A percentile compares a stretch with the other conserved stretches of the same genome.
Evolutionary conservation across 2,329 filamentous ascomycete species (phyloP).

Genomic region (Ophiostoma angusticollis): DNA sequence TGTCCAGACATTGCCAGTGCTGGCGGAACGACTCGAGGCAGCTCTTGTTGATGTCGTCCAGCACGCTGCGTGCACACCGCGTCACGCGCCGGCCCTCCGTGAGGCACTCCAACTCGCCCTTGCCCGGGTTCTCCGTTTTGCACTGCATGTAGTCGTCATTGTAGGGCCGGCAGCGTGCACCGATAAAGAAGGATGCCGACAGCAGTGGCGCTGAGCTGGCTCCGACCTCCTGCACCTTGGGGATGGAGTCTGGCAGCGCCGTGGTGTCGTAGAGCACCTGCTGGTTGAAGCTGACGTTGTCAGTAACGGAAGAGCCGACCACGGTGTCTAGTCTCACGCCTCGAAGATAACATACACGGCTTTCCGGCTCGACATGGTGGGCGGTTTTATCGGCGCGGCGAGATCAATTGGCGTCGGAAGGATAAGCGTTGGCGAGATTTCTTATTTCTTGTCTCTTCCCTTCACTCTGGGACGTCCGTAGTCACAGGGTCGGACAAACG

Average conservation of each 20-base stretch:
- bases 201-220: conserved; percentile 84
- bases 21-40: conserved; percentile 82
- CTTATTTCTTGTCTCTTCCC: too few relatives aligned
- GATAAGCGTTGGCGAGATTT: too few relatives aligned
- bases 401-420: too few relatives aligned
- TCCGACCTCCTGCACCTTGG: conserved; percentile 86
- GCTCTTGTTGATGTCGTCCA: conserved; percentile 92
- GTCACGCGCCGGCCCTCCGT: conserved; percentile 95
- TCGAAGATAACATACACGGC: conserved; percentile 35
- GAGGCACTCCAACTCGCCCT: conserved; percentile 87
- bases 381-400: conserved; percentile 12
- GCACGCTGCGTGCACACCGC: conserved; percentile 87
- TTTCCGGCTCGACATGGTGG: conserved; percentile 44
- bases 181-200: conserved; percentile 92
- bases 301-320: too few relatives aligned
- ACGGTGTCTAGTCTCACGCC: too few relatives aligned
- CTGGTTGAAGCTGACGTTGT: conserved; percentile 71
- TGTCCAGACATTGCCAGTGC: conserved; percentile 92
- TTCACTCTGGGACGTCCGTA: neutral
- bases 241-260: conserved; percentile 82
- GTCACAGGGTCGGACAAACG: conserved; percentile 13
- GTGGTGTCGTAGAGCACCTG: conserved; percentile 89
- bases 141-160: conserved; percentile 99
- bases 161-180: conserved; percentile 83
- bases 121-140: conserved; percentile 86